A percentile compares a stretch with the other conserved stretches of the same genome.
Conservation (phyloP, 169 alveolate genomes). For the Plasmodium vivax region DNA sequence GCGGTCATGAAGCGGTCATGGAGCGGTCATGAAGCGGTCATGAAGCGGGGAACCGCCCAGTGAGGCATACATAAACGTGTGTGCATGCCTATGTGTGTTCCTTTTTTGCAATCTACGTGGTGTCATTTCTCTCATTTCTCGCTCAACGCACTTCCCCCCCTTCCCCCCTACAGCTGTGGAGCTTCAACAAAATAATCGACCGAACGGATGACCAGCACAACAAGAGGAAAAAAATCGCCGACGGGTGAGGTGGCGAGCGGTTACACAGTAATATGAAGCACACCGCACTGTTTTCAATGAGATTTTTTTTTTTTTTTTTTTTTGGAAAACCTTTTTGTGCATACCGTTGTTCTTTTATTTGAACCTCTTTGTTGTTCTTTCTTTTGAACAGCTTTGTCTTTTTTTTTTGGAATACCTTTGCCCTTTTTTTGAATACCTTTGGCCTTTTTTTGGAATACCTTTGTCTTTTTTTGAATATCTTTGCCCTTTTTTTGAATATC, state of each 20-base stretch:
- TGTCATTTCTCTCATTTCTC: background rate
- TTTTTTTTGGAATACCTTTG: background rate
- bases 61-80: background rate
- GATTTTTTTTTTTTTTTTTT: too few relatives aligned
- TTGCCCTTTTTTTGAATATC: too few relatives aligned
- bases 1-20: too few relatives aligned
- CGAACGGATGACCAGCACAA: constrained; percentile 16
- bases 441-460: too few relatives aligned
- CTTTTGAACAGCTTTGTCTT: too few relatives aligned
- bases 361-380: background rate
- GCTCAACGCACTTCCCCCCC: background rate
- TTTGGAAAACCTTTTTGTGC: background rate
- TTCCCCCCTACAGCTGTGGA: constrained; percentile 26
- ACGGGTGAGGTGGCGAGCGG: background rate
- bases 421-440: too few relatives aligned
- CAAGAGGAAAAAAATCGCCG: constrained; percentile 2
- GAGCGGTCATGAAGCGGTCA: too few relatives aligned
- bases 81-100: background rate
- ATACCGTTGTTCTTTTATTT: background rate
- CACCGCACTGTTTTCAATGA: background rate
- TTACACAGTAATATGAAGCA: background rate
- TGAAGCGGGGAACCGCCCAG: background rate
- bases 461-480: too few relatives aligned
- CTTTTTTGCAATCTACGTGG: background rate
- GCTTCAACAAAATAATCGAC: constrained; percentile 32